Conservation (phyloP, 768 basidiomycete genomes). For the Boletus rubescentipes region DNA sequence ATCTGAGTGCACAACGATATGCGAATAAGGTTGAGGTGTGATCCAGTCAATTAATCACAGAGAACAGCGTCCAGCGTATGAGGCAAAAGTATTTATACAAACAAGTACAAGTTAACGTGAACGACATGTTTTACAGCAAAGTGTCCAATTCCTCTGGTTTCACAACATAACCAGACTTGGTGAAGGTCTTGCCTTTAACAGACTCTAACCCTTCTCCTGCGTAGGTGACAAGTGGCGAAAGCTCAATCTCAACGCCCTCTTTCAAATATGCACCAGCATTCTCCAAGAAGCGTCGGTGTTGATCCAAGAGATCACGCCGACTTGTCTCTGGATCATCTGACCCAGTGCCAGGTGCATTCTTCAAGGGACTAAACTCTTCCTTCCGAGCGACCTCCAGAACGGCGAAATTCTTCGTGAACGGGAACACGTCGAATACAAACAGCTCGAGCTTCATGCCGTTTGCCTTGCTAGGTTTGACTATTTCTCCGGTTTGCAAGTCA, state of each 20-base stretch:
- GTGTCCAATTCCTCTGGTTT: slow-evolving; percentile 70
- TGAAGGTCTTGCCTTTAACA: slow-evolving; percentile 75
- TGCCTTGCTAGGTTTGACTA: slow-evolving; percentile 80
- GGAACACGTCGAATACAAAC: slow-evolving; percentile 99
- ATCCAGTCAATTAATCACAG: not conserved
- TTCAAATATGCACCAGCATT: slow-evolving; percentile 69
- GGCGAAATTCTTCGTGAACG: slow-evolving; percentile 77
- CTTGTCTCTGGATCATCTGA: slow-evolving; percentile 91
- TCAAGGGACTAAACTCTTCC: slow-evolving; percentile 95
- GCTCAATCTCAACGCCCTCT: slow-evolving; percentile 82
- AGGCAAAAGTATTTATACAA: slow-evolving; percentile 3
- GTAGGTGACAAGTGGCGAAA: slow-evolving; percentile 86
- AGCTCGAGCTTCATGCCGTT: slow-evolving; percentile 99
- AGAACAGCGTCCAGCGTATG: not conserved
- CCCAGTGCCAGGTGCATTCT: slow-evolving; percentile 93
- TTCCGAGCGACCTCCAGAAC: slow-evolving; percentile 85
- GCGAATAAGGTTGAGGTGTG: slow-evolving; percentile 1
- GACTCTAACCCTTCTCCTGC: slow-evolving; percentile 87
- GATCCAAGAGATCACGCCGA: slow-evolving; percentile 81
- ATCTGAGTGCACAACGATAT: slow-evolving; percentile 11
- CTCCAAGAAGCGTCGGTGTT: slow-evolving; percentile 85
- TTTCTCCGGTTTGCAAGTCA: slow-evolving; percentile 63
- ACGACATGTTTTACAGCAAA: slow-evolving; percentile 43
- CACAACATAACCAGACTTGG: slow-evolving; percentile 69
- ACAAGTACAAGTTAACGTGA: slow-evolving; percentile 2